Evolutionary conservation across 768 basidiomycete genomes (phyloP).

Genomic region (Nidularia sp.): DNA sequence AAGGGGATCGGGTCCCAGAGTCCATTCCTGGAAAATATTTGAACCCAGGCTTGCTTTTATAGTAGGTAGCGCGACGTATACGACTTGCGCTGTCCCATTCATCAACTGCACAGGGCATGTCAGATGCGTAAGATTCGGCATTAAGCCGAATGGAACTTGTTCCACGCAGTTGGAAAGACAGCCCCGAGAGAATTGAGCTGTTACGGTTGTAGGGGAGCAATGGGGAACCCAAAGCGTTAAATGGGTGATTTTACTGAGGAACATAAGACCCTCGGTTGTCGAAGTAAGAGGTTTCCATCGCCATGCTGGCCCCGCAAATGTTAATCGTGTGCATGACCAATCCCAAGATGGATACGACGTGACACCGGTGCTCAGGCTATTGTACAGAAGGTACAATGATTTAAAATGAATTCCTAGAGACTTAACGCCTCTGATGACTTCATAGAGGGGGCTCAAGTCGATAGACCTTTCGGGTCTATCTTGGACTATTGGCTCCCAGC

Average conservation of each 20-base stretch:
- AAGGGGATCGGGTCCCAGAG: slow-evolving; percentile 13
- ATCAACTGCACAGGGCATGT: slow-evolving; percentile 17
- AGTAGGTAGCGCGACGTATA: no score
- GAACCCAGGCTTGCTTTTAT: neutral
- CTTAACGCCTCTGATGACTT: slow-evolving; percentile 22
- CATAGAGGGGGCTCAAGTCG: slow-evolving; percentile 17
- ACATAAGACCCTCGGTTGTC: slow-evolving; percentile 21
- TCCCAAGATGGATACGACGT: neutral
- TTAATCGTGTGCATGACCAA: slow-evolving; percentile 24
- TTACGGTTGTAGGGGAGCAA: neutral
- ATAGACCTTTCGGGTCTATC: slow-evolving; percentile 7
- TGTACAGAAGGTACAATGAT: slow-evolving; percentile 29
- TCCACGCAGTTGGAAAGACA: slow-evolving; percentile 17
- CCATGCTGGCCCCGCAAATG: slow-evolving; percentile 21
- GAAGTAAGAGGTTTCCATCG: slow-evolving; percentile 28
- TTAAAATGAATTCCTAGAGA: slow-evolving; percentile 24
- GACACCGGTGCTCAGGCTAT: slow-evolving; percentile 13
- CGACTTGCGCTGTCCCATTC: no score
- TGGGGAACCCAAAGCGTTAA: slow-evolving; percentile 26
- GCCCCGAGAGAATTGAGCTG: slow-evolving; percentile 1
- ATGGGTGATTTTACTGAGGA: slow-evolving; percentile 31
- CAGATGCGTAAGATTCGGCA: slow-evolving; percentile 27
- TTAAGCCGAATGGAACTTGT: slow-evolving; percentile 23
- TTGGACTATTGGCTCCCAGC: slow-evolving; percentile 18
- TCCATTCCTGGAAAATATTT: slow-evolving; percentile 16